Evolutionary conservation across 305 asterid species (phyloP), one percentile per base, ranked within the genome.

Genomic region (Fraxinus xanthoxyloides): DNA sequence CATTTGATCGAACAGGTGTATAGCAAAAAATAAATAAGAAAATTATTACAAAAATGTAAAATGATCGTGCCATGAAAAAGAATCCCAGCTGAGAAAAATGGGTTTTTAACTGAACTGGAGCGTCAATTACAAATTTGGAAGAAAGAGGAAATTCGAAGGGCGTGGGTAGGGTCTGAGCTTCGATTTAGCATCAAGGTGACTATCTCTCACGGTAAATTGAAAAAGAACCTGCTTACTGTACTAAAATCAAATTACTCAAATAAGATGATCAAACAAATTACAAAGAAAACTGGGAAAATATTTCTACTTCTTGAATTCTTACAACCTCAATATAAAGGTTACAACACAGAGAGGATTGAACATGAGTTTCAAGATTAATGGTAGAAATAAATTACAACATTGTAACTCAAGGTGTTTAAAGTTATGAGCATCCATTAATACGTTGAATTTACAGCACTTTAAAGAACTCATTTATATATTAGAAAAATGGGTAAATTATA

Each of bases 61-160:
- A 63, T 69, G 88, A 77, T 76, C 70, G 76, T 67, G 89, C 92
- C 98, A 94, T 94, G 76, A 73, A 78, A 34, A 32, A 43, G 46
- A 12, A 43, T 76, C 69, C 79, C 82, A 76, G 78, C 2, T 34
- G 12, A 70, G 74, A 67, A 74, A 69, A 10, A 34, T 21, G 75
- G 78, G 78, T 46, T 31, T 31, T 79, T 77, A 80, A 51, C 82
- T 36, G 32, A 56, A 67, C 1, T 48, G 65, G 28, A 35, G 12
- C 19, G 23, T 69, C 23, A 17, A 31, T 30, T 69, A 69, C 43
- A 69, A 31, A 13, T 12, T 69, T 31, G 10, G 40, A 69, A 69
- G 75, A 69, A 5, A 51, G 61, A 5, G 8, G 23, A 51, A 51
- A 51, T 17, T 51, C 61, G 23, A 17, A 51, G 23, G 23, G 59